Base-by-base conservation (phyloP, 78 protist genomes). In the Dictyostelium intermedium region DNA sequence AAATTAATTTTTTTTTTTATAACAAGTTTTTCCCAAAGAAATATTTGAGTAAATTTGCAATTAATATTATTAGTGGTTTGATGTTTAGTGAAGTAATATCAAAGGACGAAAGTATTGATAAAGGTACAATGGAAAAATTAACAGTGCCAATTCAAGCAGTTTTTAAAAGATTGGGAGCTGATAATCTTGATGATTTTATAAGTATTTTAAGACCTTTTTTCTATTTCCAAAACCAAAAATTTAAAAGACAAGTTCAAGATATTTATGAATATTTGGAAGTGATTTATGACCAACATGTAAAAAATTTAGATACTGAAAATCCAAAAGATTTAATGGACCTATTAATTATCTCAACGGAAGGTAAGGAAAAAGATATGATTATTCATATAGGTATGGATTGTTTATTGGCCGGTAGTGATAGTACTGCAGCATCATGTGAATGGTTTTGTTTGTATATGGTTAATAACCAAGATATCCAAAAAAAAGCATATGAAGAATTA, bases 401-500 rank as follows among this genome's bases (percentile, higher is more conserved):
- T 16, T n/a, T 56, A n/a, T 23, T 82, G 30, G 87, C 76, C 3
- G 72, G 66, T 3, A 60, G 53, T 82, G 87, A 82, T 20, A 60
- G 47, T 10, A 82, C 30, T 34, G 43, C 76, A 2, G 72, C 76
- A 1, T 32, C 53, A 6, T 25, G 53, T 39, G 69, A 78, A 45
- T 78, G 63, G 56, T 39, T 78, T 47, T 37, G 43, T 16, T 27
- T 78, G 13, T 25, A 11, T 4, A 25, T 78, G 37, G 16, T 39
- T 5, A 78, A 78, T 43, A 37, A 78, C 47, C 61, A 10, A 10
- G 66, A 43, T 10, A 13, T 61, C 39, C 92, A 87, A 77, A 30
- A 60, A 8, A 87, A 78, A 41, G 81, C 74, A 25, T 87, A 87
- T 18, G 3, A 77, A 27, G 92, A 87, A 72, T 25, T 87, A 23